phyloP scores from a whole-genome alignment of 2,329 filamentous ascomycete genomes.

The Daldinia sp. region DNA sequence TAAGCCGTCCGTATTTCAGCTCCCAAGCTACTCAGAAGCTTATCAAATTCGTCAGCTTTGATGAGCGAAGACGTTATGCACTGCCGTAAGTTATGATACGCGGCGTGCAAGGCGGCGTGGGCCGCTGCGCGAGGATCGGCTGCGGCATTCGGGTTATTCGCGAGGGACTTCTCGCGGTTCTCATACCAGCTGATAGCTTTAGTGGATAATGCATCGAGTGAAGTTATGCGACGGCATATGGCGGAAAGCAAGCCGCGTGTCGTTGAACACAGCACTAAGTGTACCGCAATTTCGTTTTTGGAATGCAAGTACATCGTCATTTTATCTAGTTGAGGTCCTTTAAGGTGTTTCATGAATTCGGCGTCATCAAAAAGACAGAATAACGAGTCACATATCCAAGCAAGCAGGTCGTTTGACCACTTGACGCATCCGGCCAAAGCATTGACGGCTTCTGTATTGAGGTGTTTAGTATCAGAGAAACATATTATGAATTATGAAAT shows the following conservation, averaged over 20 bases:
- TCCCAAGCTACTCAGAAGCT: conserved; percentile 65
- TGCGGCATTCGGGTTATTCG: conserved; percentile 53
- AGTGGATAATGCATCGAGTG: conserved; percentile 65
- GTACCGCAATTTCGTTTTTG: conserved; percentile 69
- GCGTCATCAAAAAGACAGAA: conserved; percentile 67
- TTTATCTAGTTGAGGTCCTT: conserved; percentile 60
- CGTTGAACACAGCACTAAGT: conserved; percentile 78
- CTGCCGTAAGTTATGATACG: conserved; percentile 67
- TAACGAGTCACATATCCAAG: conserved; percentile 71
- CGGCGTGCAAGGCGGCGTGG: conserved; percentile 67
- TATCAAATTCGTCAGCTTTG: conserved; percentile 72
- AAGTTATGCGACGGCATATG: conserved; percentile 72
- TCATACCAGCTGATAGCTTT: conserved; percentile 66
- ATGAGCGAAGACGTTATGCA: conserved; percentile 65
- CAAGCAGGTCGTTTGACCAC: conserved; percentile 81
- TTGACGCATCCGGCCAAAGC: conserved; percentile 79
- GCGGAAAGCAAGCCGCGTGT: conserved; percentile 79
- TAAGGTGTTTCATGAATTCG: conserved; percentile 64
- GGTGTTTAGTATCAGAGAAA: conserved; percentile 31
- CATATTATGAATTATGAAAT: conserved; percentile 2
- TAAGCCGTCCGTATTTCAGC: conserved; percentile 66
- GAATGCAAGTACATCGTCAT: conserved; percentile 65
- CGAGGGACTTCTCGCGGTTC: conserved; percentile 55
- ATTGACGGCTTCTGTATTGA: conserved; percentile 72
- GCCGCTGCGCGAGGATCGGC: conserved; percentile 55